Evolutionary conservation across 2,329 filamentous ascomycete species (phyloP), one percentile per base, ranked within the genome.

Genomic region (Botryotinia narcissicola): DNA sequence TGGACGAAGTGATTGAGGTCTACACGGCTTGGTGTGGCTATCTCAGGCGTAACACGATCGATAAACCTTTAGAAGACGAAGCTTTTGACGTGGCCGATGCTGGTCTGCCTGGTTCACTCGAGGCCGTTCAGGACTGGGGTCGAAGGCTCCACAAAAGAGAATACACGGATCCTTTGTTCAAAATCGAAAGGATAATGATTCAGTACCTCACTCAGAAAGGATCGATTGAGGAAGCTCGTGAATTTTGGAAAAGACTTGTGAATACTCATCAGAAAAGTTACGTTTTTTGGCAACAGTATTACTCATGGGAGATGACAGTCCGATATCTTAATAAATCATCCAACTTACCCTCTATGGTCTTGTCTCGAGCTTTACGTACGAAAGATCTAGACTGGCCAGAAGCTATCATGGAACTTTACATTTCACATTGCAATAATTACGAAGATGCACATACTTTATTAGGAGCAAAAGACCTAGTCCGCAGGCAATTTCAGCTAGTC

Each of bases 1-100:
- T 98, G 87, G 90, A 94, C 68, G 93, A 95, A 77, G 90, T 98
- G 46, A 88, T 98, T 74, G 94, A 97, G 78, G 93, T 98, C 80
- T 94, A 98, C 80, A 90, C 93, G 71, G 92, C 95, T 0, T 99
- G 96, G 96, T 98, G 95, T 80, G 94, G 94, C 68, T 98, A 95
- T 78, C 87, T 99, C 32, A 94, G 95, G 77, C 92, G 96, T 37
- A 91, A 91, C 67, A 94, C 95, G 29, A 94, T 97, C 84, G 86
- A 90, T 73, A 86, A 89, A 1, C 89, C 90, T 74, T 90, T 92
- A 1, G 89, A 89, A 1, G 93, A 95, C 73, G 95, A 98, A 80
- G 93, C 95, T 71, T 87, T 92, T 46, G 95, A 98, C 80, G 90
- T 97, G 66, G 95, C 95, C 12, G 94, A 98, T 80, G 92, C 97